phyloP scores from a whole-genome alignment of 1,139 yeast species.

The Suhomyces yuchorum region DNA sequence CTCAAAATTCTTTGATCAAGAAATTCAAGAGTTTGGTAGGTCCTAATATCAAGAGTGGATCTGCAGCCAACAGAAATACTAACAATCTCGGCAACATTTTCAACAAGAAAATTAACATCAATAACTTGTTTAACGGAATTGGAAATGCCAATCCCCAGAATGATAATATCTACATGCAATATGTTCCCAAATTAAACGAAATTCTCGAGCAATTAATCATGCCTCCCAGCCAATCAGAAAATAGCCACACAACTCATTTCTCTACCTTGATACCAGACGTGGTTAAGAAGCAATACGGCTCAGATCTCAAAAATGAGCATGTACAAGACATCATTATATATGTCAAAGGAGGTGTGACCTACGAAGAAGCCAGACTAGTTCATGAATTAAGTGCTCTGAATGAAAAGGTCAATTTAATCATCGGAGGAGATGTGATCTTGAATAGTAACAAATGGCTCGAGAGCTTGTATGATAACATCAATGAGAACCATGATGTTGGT shows the following conservation, averaged over 20 bases:
- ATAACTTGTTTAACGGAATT: constrained; percentile 28
- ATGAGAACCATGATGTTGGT: constrained; percentile 13
- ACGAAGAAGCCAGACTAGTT: constrained; percentile 84
- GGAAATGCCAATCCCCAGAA: constrained; percentile 27
- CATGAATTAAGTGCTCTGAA: constrained; percentile 64
- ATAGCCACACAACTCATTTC: constrained; percentile 11
- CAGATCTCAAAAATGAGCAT: constrained; percentile 23
- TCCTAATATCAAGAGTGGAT: constrained; percentile 7
- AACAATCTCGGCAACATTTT: constrained; percentile 30
- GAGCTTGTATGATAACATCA: constrained; percentile 29
- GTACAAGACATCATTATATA: constrained; percentile 81
- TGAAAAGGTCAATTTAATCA: constrained; percentile 51
- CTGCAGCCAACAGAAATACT: constrained; percentile 10
- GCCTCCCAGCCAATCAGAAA: constrained; percentile 15
- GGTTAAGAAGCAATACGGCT: constrained; percentile 38
- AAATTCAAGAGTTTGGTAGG: constrained; percentile 28
- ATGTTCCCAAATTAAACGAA: constrained; percentile 70
- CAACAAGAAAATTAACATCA: constrained; percentile 29
- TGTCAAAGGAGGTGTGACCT: constrained; percentile 88
- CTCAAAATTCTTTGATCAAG: constrained; percentile 37
- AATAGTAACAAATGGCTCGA: constrained; percentile 60
- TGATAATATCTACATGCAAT: constrained; percentile 62
- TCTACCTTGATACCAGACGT: constrained; percentile 26
- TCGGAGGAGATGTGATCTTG: constrained; percentile 78
- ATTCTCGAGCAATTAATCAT: constrained; percentile 29